A percentile compares a stretch with the other conserved stretches of the same genome.
These are phyloP conservation scores for Pistacia atlantica DNA, from an alignment of 345 rosid species.

Conservation along the genomic window DNA sequence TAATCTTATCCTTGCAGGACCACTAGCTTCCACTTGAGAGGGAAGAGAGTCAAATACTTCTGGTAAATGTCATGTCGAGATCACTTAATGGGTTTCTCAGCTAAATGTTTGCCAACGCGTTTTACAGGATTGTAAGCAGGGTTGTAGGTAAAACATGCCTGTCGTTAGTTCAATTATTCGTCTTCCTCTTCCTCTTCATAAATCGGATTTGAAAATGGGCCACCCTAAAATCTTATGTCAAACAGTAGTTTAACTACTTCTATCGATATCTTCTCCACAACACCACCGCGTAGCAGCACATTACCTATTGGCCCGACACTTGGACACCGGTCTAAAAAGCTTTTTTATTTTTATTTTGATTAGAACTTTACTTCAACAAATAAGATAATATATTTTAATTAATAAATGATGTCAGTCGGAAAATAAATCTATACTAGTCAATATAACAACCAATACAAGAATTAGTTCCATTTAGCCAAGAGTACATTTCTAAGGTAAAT, in stretches of 20 bases:
- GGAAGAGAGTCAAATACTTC: background rate
- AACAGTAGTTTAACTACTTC: background rate
- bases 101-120: background rate
- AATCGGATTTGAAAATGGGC: too few species aligned
- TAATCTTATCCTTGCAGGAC: too few species aligned
- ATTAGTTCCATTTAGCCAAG: background rate
- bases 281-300: background rate
- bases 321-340: too few species aligned
- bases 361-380: background rate
- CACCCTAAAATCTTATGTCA: too few species aligned
- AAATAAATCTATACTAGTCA: background rate
- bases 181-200: too few species aligned
- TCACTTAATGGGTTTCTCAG: background rate
- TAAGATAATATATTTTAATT: background rate
- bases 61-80: slow-evolving; percentile 14
- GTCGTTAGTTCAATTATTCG: too few species aligned
- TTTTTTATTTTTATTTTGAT: too few species aligned
- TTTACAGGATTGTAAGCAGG: background rate
- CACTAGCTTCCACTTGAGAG: too few species aligned
- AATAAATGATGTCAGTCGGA: background rate
- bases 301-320: too few species aligned
- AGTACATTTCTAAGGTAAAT: background rate
- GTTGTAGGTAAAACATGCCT: too few species aligned
- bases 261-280: background rate
- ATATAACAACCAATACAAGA: slow-evolving; percentile 8